Conservation (phyloP, 202 grass and related monocot species). For the Carex sylvatica region DNA sequence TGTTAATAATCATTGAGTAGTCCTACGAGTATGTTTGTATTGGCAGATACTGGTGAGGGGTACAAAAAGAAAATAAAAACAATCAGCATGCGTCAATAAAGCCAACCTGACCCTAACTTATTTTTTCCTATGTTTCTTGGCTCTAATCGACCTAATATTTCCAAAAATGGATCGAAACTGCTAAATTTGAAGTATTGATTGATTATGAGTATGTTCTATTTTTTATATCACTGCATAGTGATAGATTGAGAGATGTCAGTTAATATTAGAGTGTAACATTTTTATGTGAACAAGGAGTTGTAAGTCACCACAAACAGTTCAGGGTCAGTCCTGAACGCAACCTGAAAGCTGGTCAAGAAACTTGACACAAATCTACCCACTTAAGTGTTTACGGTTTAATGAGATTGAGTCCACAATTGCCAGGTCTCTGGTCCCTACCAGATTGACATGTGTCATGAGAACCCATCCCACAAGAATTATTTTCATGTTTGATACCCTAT, state of each 20-base stretch:
- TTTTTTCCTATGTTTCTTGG: neutral
- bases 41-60: neutral
- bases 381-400: neutral
- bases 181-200: neutral
- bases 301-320: neutral
- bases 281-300: slow-evolving; percentile 3
- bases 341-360: neutral
- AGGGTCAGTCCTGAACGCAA: neutral
- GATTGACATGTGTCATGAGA: neutral
- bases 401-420: neutral
- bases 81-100: neutral
- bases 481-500: neutral
- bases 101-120: neutral
- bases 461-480: neutral
- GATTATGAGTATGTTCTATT: neutral
- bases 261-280: neutral
- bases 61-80: neutral
- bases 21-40: neutral
- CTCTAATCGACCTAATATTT: neutral
- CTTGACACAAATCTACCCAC: neutral
- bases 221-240: neutral
- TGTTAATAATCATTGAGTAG: neutral
- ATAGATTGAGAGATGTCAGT: neutral
- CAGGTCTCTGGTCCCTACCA: neutral
- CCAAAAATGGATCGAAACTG: neutral